Evolutionary conservation across 805 yeast genomes (phyloP), one percentile per base, ranked within the genome.

Genomic region (Phaffomyces opuntiae): DNA sequence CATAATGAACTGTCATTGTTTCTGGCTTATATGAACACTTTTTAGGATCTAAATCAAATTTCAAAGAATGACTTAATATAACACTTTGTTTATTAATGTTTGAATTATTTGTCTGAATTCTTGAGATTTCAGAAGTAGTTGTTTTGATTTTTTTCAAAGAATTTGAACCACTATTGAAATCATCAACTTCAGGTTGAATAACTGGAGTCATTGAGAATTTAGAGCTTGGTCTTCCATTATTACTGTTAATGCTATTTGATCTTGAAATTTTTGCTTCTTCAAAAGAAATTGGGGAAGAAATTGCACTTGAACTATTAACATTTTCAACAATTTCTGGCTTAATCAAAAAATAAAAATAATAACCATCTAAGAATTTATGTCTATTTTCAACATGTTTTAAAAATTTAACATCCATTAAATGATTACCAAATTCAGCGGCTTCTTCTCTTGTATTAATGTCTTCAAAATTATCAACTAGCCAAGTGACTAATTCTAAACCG

Each of bases 321-420:
- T 9, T 16, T 33, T 33, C 43, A 27, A 35, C 29, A 13, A 27
- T 35, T 12, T 47, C 42, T 9, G 43, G 48, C 21, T 45, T 38
- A 17, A 45, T 32, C n/a, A 90, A 62, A 54, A 78, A 81, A 58
- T 91, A 91, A 63, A 91, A 91, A 60, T 89, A 91, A 57, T 93
- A 90, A 0, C 99, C 99, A 65, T 91, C 96, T 43, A 89, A 65
- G 54, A 93, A 87, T 3, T 84, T 79, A 60, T 91, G 97, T 32
- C 91, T 74, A 39, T 78, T 71, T 49, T 85, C 87, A 19, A 88
- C 96, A 57, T 91, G 98, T n/a, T 63, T 69, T 59, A 91, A 79
- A 14, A 91, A 56, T 0, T 85, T 85, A 41, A 70, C 70, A 9
- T 78, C 74, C 95, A 88, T 86, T 38, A 91, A 65, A 9, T 66